Evolutionary conservation across 352 stramenopile genomes (phyloP), one percentile per base, ranked within the genome.

Genomic region (Phytophthora pseudosyringae): DNA sequence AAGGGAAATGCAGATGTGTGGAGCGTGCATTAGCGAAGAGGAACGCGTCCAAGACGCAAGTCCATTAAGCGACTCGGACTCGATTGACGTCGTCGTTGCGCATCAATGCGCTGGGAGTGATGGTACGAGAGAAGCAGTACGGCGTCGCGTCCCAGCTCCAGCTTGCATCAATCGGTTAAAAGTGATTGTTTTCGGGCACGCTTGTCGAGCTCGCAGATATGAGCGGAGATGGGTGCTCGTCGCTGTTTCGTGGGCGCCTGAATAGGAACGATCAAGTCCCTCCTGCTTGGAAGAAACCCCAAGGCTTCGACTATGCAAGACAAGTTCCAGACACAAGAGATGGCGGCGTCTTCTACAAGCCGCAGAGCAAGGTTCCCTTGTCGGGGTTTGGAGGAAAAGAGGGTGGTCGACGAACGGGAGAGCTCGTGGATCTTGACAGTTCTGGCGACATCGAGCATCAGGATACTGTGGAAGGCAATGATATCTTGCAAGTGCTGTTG

Each of bases 1-100:
- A 5, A 53, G 8, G 53, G 28, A 59, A 70, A 55, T 70, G 54
- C 53, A 65, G 48, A 70, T 70, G 38, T 73, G 60, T 39, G 38
- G 16, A 4, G 3, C 4, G 13, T 28, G 11, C 21, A 15, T 46
- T 35, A 11, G 49, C 39, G 11, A n/a, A 41, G 57, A 59, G 9
- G 25, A 45, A 50, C 18, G n/a, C 8, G 33, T 11, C n/a, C 25
- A n/a, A 38, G 36, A 38, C 32, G n/a, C n/a, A 47, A 38, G 32
- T 58, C 33, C 32, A 60, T 59, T 36, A 63, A 51, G 26, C 31
- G 48, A 55, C 45, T 52, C n/a, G 25, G 29, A 52, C 35, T 69
- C 25, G 63, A 71, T 69, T 59, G 63, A 67, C 18, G 50, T 26
- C 7, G 49, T 53, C 31, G 31, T 7, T 35, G 25, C 8, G 40